phyloP scores from a whole-genome alignment of 495 filamentous ascomycete species.

The Annulohypoxylon maeteangense region DNA sequence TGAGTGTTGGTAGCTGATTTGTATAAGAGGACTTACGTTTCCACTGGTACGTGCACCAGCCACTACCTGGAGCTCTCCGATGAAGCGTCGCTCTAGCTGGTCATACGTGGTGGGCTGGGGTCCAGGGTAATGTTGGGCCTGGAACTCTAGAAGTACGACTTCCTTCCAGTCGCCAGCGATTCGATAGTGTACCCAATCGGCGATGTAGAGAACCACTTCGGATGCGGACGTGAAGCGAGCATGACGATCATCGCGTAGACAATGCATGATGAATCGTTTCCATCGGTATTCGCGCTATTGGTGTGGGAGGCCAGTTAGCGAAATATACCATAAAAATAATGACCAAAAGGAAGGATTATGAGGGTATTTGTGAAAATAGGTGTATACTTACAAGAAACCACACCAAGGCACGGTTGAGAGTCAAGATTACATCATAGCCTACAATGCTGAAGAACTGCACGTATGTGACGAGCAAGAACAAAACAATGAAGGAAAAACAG shows the following conservation, averaged over 20 bases:
- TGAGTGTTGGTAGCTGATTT: not conserved
- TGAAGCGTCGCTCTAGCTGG: not conserved
- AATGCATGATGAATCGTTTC: not conserved
- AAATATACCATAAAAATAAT: not conserved
- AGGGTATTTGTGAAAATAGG: not conserved
- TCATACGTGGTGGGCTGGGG: not conserved
- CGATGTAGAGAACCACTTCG: not conserved
- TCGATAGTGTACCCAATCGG: not conserved
- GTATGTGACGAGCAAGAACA: too few species aligned
- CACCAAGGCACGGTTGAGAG: too few species aligned
- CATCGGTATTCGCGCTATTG: not conserved
- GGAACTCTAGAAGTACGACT: not conserved
- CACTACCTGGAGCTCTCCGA: not conserved
- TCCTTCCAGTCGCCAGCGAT: not conserved
- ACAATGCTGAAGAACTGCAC: too few species aligned
- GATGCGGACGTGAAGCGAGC: too few species aligned
- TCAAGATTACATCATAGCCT: too few species aligned
- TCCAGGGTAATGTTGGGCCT: not conserved
- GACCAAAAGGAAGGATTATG: not conserved
- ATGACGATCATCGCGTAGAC: too few species aligned
- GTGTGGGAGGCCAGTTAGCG: not conserved
- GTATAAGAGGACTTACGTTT: not conserved
- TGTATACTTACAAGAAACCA: not conserved
- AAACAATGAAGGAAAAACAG: too few species aligned
- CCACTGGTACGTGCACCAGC: not conserved